Evolutionary conservation across 352 stramenopile genomes (phyloP).

Genomic region (Peronospora farinosa): DNA sequence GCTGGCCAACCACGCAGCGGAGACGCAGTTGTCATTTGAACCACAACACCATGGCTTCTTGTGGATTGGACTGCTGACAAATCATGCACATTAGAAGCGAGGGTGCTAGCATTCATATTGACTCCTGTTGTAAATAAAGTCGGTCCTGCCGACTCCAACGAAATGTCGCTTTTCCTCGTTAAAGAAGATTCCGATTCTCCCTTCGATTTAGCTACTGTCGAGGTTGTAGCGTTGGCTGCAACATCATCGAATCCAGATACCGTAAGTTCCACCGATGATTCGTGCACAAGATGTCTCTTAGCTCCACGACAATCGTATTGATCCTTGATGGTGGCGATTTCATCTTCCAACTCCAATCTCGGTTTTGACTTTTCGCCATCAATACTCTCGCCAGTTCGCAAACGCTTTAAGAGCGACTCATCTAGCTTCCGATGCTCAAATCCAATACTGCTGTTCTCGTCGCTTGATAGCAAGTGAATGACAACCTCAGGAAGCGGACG

Average conservation of each 20-base stretch:
- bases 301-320: constrained; percentile 64
- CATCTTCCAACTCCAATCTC: constrained; percentile 50
- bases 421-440: constrained; percentile 23
- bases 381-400: constrained; percentile 33
- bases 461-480: constrained; percentile 49
- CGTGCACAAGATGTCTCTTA: constrained; percentile 48
- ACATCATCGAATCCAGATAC: constrained; percentile 18
- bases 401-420: constrained; percentile 33
- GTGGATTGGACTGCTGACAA: background rate
- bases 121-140: constrained; percentile 1
- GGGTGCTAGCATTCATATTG: background rate
- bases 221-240: background rate
- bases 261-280: constrained; percentile 25
- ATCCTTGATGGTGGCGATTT: constrained; percentile 69
- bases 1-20: constrained; percentile 41
- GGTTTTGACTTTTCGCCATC: constrained; percentile 17
- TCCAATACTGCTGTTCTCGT: constrained; percentile 17
- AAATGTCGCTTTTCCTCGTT: constrained; percentile 2
- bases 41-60: background rate
- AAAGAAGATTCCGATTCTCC: background rate
- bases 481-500: constrained; percentile 57
- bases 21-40: constrained; percentile 37
- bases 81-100: background rate
- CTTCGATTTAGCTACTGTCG: constrained; percentile 1
- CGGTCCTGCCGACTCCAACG: background rate